Evolutionary conservation across 2,329 filamentous ascomycete species (phyloP), one percentile per base, ranked within the genome.

Genomic region (Keithomyces neogunnii): DNA sequence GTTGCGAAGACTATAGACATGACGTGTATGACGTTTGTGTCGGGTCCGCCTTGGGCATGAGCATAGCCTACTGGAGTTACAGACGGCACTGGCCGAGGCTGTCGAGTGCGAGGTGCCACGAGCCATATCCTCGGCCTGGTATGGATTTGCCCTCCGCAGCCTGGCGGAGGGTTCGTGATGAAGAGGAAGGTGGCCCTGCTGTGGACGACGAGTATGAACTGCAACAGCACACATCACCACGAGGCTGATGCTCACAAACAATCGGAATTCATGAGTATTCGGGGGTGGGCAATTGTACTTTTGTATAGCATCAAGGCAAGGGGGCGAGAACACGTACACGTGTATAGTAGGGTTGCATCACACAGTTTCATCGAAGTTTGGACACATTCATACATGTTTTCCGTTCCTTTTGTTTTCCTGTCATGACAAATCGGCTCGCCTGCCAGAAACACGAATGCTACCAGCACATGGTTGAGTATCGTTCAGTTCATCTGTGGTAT

Each of bases 1-100:
- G 85, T 5, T 85, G 81, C 57, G 77, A 87, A 65, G 84, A 86
- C 64, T 87, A 88, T 61, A 70, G 85, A 47, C 84, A 88, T 58
- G 84, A 88, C 56, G 83, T 86, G 2, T 86, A 84, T 55, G 84
- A 88, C 60, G 83, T 88, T 10, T 78, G 74, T 48, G 73, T 78
- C 5, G 84, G 85, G 0, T 78, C 78, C 0, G 63, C 78, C 30
- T 68, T 88, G 11, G 85, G 84, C 3, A 77, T 77, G 63, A 64
- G 69, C 3, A 68, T 86, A 32, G 78, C 82, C 3, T 82, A 82
- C 61, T 86, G 82, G 73, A 85, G 79, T 56, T 87, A 87, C 60
- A 69, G 82, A 54, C 68, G 81, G 56, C 83, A 85, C 62, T 86
- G 80, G 73, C 82, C 82, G 5, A 65, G 68, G 32, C 64, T 85